Percentiles rank a stretch among this genome's conserved stretches.
These are phyloP conservation scores for Nematocida sp. DNA, from an alignment of 371 early-diverging fungal genomes.

Conservation along the genomic window DNA sequence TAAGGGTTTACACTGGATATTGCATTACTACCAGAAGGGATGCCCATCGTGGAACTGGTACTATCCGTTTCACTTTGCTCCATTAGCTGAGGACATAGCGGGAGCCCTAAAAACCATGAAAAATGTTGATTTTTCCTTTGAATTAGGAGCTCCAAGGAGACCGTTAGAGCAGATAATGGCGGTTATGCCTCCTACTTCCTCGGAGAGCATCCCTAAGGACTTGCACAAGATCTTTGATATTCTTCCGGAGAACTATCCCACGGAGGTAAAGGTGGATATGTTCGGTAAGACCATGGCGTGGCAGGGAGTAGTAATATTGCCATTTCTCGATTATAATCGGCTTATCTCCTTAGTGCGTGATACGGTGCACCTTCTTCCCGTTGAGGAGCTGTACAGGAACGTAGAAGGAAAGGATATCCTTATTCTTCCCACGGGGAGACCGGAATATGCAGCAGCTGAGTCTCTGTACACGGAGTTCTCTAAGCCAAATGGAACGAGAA, in stretches of 20 bases:
- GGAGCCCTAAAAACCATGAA: conserved; percentile 41
- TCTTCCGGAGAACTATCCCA: conserved; percentile 81
- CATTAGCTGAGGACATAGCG: conserved; percentile 81
- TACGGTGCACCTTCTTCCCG: conserved; percentile 16
- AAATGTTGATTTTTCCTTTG: conserved; percentile 69
- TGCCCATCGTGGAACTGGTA: conserved; percentile 94
- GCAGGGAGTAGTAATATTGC: conserved; percentile 73
- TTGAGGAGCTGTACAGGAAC: conserved; percentile 57
- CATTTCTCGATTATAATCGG: conserved; percentile 59
- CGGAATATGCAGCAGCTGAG: conserved; percentile 23
- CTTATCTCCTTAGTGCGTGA: conserved; percentile 40
- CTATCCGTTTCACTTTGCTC: conserved; percentile 94
- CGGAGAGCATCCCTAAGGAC: conserved; percentile 66
- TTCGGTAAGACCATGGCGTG: conserved; percentile 93
- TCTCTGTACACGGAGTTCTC: conserved; percentile 52
- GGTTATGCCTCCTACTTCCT: conserved; percentile 79
- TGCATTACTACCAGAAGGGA: conserved; percentile 89
- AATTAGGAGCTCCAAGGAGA: conserved; percentile 73
- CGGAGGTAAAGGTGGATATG: conserved; percentile 80
- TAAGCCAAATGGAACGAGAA: background rate
- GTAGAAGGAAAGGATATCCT: conserved; percentile 44
- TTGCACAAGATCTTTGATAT: conserved; percentile 79
- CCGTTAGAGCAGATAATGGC: conserved; percentile 96
- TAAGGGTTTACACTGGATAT: conserved; percentile 93
- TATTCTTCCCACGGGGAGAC: conserved; percentile 26